Conservation (phyloP, 345 rosid genomes). For the Conringia planisiliqua region DNA sequence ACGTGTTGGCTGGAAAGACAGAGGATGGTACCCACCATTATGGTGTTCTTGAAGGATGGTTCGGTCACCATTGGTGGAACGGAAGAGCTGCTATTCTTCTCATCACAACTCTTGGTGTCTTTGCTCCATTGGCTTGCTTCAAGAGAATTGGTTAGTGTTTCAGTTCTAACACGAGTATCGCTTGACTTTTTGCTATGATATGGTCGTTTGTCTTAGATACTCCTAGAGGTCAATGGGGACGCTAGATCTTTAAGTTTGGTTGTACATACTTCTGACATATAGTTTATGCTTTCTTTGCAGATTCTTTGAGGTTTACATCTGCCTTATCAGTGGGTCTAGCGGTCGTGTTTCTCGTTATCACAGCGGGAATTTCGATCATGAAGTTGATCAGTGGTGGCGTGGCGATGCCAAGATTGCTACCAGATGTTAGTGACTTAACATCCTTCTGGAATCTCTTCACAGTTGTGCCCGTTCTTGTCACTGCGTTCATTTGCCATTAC, state of each 20-base stretch:
- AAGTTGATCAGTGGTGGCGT: constrained; percentile 66
- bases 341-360: constrained; percentile 73
- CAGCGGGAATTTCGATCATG: constrained; percentile 63
- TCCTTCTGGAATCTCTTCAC: constrained; percentile 83
- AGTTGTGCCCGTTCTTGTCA: constrained; percentile 81
- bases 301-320: constrained; percentile 83
- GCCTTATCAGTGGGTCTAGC: constrained; percentile 85
- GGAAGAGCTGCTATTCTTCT: constrained; percentile 62
- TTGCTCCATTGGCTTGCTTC: constrained; percentile 80
- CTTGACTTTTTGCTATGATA: neutral
- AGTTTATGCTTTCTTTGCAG: constrained; percentile 45
- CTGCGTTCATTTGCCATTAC: constrained; percentile 85
- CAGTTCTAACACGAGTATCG: neutral
- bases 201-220: neutral
- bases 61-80: constrained; percentile 86
- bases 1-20: constrained; percentile 81
- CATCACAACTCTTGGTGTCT: constrained; percentile 61
- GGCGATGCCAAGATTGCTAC: constrained; percentile 78
- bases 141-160: constrained; percentile 66
- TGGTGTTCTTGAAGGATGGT: constrained; percentile 91
- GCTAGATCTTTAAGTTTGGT: neutral
- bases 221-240: neutral
- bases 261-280: neutral
- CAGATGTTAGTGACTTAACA: constrained; percentile 59
- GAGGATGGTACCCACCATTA: constrained; percentile 71